These are phyloP conservation scores for Aureobasidium sp. DNA, from an alignment of 2,329 filamentous ascomycete species.

Conservation along the genomic window DNA sequence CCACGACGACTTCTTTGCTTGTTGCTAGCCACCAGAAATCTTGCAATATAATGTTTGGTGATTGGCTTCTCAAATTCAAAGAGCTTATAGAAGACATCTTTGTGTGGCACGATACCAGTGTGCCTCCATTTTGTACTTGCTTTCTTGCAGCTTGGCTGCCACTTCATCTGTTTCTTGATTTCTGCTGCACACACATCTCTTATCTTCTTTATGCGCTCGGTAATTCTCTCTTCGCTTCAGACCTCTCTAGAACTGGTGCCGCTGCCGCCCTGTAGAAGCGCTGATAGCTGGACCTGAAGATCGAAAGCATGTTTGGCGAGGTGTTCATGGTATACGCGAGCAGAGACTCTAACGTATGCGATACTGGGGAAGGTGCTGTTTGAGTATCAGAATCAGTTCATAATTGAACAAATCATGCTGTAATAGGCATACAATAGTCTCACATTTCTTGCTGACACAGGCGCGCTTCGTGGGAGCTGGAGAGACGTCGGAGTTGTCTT, in stretches of 20 bases:
- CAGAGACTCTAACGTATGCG: neutral
- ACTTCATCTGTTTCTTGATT: constrained; percentile 3
- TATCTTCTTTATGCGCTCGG: neutral
- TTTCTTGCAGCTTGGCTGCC: constrained; percentile 1
- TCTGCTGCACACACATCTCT: neutral
- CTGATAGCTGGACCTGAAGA: neutral
- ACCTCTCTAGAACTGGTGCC: neutral
- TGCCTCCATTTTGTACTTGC: neutral
- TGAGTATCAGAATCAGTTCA: neutral
- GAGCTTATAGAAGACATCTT: constrained; percentile 6
- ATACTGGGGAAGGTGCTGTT: neutral
- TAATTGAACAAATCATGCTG: too few relatives aligned
- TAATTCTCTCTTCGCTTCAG: neutral
- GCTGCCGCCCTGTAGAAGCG: neutral
- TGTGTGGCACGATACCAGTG: neutral
- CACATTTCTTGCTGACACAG: neutral
- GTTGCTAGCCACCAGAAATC: neutral
- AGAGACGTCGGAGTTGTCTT: neutral
- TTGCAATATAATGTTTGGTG: neutral
- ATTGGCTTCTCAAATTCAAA: neutral
- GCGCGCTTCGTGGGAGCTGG: neutral
- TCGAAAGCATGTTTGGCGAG: neutral
- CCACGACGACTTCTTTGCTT: neutral
- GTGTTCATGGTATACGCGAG: neutral
- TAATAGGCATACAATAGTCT: neutral